Conservation (phyloP, 2,329 filamentous ascomycete genomes). For the Colletotrichum liaoningense region DNA sequence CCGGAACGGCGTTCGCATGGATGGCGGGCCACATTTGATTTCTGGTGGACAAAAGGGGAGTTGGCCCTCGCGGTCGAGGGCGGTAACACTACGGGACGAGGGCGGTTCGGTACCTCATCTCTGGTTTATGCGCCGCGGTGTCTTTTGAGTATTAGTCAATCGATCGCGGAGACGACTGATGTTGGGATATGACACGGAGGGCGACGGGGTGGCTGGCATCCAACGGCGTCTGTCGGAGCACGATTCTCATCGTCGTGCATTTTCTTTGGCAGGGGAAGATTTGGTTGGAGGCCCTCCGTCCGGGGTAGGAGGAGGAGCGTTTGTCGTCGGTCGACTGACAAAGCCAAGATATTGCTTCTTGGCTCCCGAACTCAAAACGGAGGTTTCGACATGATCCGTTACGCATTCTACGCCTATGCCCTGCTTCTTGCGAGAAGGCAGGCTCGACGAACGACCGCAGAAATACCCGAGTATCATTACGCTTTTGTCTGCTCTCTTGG, state of each 20-base stretch:
- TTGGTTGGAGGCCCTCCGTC: constrained; percentile 30
- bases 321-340: constrained; percentile 29
- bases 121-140: constrained; percentile 34
- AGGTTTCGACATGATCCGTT: constrained; percentile 32
- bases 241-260: constrained; percentile 26
- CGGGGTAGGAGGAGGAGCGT: constrained; percentile 29
- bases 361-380: constrained; percentile 8
- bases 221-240: constrained; percentile 34
- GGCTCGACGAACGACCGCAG: constrained; percentile 34
- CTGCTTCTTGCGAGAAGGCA: constrained; percentile 27
- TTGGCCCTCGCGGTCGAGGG: constrained; percentile 23
- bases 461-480: constrained; percentile 36
- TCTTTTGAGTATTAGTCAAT: constrained; percentile 36
- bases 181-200: constrained; percentile 35
- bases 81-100: constrained; percentile 1
- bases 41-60: constrained; percentile 29
- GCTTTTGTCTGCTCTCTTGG: not conserved
- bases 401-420: constrained; percentile 34
- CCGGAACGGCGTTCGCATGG: constrained; percentile 33
- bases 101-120: constrained; percentile 32
- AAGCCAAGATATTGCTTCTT: constrained; percentile 26
- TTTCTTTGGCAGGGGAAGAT: constrained; percentile 26
- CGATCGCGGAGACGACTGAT: constrained; percentile 36
- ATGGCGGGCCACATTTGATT: constrained; percentile 32
- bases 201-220: constrained; percentile 32